Evolutionary conservation across 148 eudicot species (phyloP).

Genomic region (Diospyros lotus): DNA sequence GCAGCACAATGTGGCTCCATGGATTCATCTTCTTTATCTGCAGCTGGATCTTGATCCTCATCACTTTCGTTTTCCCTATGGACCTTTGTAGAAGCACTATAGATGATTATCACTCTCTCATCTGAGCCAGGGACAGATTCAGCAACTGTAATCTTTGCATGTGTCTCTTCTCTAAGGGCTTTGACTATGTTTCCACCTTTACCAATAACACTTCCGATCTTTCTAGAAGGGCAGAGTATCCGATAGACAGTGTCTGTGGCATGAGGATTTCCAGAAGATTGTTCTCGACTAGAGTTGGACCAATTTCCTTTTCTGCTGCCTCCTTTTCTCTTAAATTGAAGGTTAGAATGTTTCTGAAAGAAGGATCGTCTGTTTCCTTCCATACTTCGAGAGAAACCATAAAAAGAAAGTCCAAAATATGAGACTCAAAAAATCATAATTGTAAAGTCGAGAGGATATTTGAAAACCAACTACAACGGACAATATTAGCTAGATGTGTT

Average conservation of each 20-base stretch:
- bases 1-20: slow-evolving; percentile 63
- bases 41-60: slow-evolving; percentile 17
- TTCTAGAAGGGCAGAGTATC: slow-evolving; percentile 61
- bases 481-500: not conserved
- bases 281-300: slow-evolving; percentile 30
- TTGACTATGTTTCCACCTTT: slow-evolving; percentile 74
- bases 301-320: slow-evolving; percentile 40
- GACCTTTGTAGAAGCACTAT: slow-evolving; percentile 43
- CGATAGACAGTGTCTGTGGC: slow-evolving; percentile 63
- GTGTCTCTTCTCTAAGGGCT: slow-evolving; percentile 71
- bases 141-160: slow-evolving; percentile 67
- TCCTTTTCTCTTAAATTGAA: slow-evolving; percentile 53
- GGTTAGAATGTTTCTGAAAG: slow-evolving; percentile 35
- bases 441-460: not conserved
- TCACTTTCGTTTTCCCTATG: slow-evolving; percentile 13
- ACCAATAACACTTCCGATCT: slow-evolving; percentile 80
- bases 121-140: slow-evolving; percentile 72
- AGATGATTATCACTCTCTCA: slow-evolving; percentile 60
- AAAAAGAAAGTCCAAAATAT: not conserved
- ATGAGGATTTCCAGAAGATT: slow-evolving; percentile 36
- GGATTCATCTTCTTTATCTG: slow-evolving; percentile 25
- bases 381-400: slow-evolving; percentile 24
- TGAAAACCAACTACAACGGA: not conserved
- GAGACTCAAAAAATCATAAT: not conserved
- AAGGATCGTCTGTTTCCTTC: slow-evolving; percentile 41